Conservation (phyloP, 495 filamentous ascomycete genomes). For the Penicillium parvum region DNA sequence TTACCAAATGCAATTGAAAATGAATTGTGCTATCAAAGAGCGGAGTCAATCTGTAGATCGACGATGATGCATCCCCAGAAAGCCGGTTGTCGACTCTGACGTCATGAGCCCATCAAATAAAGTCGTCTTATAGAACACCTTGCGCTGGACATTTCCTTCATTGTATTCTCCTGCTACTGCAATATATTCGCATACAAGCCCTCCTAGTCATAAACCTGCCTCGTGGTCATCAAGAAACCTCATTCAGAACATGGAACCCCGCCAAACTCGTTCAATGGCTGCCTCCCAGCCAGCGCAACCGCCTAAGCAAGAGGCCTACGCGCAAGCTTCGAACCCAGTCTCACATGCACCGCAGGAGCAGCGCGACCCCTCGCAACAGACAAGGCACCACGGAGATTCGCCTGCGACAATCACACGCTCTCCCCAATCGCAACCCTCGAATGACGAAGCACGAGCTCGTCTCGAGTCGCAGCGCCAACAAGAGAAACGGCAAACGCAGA, state of each 20-base stretch:
- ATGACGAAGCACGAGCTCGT: constrained; percentile 27
- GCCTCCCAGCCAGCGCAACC: constrained; percentile 40
- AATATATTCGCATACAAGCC: background rate
- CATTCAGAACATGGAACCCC: constrained; percentile 14
- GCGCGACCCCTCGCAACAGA: constrained; percentile 24
- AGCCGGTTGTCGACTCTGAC: constrained; percentile 14
- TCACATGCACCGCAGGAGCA: constrained; percentile 47
- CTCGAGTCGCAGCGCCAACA: constrained; percentile 13
- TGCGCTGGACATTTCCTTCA: background rate
- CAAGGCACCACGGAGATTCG: constrained; percentile 28
- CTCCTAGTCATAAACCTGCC: background rate
- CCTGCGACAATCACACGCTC: constrained; percentile 36
- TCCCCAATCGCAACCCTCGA: constrained; percentile 36
- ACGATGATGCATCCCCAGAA: constrained; percentile 1
- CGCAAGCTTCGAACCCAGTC: constrained; percentile 45
- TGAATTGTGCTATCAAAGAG: background rate
- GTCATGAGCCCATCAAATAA: constrained; percentile 15
- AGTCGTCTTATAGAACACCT: background rate
- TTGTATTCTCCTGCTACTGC: background rate
- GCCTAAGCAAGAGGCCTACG: constrained; percentile 47
- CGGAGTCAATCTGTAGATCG: background rate
- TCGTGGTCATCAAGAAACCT: background rate
- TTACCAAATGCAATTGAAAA: no score
- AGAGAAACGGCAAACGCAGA: constrained; percentile 13
- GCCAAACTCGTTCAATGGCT: background rate